These are phyloP conservation scores for Astrephomene gubernaculifera DNA, from an alignment of 139 green algal species.

Conservation along the genomic window DNA sequence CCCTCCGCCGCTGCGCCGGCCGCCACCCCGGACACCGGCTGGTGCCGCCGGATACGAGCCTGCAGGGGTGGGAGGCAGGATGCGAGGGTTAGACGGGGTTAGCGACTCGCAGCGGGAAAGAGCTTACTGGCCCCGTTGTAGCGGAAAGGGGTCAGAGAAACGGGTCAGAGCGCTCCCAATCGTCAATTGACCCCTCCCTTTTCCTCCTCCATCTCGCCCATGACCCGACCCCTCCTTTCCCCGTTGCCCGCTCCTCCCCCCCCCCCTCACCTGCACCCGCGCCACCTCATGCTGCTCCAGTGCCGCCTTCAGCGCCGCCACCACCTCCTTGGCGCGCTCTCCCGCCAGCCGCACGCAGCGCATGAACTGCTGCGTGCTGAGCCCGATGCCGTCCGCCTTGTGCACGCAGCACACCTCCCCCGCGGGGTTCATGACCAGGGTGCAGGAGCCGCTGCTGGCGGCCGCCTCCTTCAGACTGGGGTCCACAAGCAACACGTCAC, in stretches of 20 bases:
- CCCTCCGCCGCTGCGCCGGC: background rate
- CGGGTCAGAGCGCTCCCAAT: background rate
- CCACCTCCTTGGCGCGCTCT: constrained; percentile 56
- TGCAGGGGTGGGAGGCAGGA: background rate
- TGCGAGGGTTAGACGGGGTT: background rate
- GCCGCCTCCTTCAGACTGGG: constrained; percentile 83
- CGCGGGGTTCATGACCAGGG: constrained; percentile 63
- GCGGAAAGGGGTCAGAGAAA: background rate
- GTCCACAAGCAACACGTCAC: constrained; percentile 76
- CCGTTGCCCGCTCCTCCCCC: background rate
- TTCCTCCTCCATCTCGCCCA: background rate
- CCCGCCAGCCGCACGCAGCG: constrained; percentile 37
- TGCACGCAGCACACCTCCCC: constrained; percentile 80
- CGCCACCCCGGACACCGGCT: background rate
- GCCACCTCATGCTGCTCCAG: constrained; percentile 71
- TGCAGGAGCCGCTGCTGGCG: constrained; percentile 42
- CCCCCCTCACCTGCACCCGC: constrained; percentile 52
- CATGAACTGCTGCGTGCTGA: constrained; percentile 64
- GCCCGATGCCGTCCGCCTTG: constrained; percentile 76
- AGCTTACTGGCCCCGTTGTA: no score
- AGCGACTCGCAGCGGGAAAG: background rate
- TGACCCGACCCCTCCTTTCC: background rate
- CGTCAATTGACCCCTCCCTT: no score
- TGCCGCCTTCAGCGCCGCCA: constrained; percentile 59
- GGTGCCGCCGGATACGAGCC: constrained; percentile 32